These are phyloP conservation scores for Penicillium crustosum DNA, from an alignment of 2,329 filamentous ascomycete genomes.

Conservation along the genomic window DNA sequence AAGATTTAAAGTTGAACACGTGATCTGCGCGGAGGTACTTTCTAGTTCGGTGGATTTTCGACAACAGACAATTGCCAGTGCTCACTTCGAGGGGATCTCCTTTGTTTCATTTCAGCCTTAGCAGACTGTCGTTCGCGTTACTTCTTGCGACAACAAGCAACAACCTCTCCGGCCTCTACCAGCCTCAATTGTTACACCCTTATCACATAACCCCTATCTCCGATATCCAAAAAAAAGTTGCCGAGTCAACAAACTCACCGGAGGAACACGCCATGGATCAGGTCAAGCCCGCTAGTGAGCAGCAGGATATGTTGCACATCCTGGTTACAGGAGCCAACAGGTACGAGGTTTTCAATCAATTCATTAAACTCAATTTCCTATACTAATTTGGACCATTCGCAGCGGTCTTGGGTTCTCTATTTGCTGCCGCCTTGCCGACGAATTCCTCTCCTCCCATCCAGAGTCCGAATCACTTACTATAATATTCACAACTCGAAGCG, in stretches of 20 bases:
- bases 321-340: conserved; percentile 86
- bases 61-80: neutral
- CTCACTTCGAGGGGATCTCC: neutral
- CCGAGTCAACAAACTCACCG: conserved; percentile 7
- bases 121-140: no score
- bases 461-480: conserved; percentile 70
- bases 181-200: neutral
- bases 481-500: conserved; percentile 78
- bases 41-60: neutral
- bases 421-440: conserved; percentile 81
- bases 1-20: conserved; percentile 4
- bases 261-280: conserved; percentile 18
- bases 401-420: conserved; percentile 87
- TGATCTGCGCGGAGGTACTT: neutral
- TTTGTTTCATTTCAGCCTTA: neutral
- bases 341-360: conserved; percentile 47
- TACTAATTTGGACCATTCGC: conserved; percentile 18
- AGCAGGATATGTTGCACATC: conserved; percentile 46
- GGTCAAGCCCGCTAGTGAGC: conserved; percentile 10
- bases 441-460: conserved; percentile 73
- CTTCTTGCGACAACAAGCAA: neutral
- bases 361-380: neutral
- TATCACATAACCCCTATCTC: conserved; percentile 19
- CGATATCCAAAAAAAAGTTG: conserved; percentile 9
- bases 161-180: neutral